Evolutionary conservation across 495 filamentous ascomycete genomes (phyloP).

Genomic region (Podospora bellae-mahoneyi): DNA sequence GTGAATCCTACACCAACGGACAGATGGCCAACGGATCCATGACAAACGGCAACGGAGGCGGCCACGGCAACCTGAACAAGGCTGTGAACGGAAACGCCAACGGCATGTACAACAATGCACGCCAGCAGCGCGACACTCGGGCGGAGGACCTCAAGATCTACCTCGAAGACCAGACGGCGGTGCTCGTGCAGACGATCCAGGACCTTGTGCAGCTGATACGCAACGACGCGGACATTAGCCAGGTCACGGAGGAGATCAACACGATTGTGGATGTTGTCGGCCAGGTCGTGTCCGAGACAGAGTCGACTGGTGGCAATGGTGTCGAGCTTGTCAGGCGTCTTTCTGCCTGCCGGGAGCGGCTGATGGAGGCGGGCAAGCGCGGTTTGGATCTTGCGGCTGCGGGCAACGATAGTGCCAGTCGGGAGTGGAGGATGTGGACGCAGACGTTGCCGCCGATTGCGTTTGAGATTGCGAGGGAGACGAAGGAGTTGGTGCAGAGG

Average conservation of each 20-base stretch:
- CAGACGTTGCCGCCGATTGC: conserved; percentile 76
- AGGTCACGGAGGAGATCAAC: conserved; percentile 66
- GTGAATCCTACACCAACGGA: conserved; percentile 44
- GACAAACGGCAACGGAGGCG: conserved; percentile 30
- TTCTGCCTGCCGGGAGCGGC: conserved; percentile 58
- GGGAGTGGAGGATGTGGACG: conserved; percentile 60
- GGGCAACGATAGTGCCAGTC: conserved; percentile 45
- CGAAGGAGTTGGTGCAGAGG: conserved; percentile 64
- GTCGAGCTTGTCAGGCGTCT: conserved; percentile 62
- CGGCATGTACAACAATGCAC: conserved; percentile 23
- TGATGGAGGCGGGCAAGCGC: conserved; percentile 64
- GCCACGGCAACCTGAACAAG: conserved; percentile 29
- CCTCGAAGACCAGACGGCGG: conserved; percentile 79
- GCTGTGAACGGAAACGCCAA: conserved; percentile 16
- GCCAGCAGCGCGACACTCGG: conserved; percentile 43
- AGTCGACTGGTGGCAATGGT: conserved; percentile 53
- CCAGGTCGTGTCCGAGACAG: conserved; percentile 64
- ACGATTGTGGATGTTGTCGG: conserved; percentile 68
- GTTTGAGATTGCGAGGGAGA: conserved; percentile 81
- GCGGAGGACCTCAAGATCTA: conserved; percentile 75
- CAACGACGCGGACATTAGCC: conserved; percentile 59
- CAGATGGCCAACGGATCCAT: conserved; percentile 33
- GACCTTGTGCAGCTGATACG: conserved; percentile 77
- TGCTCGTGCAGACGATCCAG: conserved; percentile 78
- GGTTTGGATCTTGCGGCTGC: conserved; percentile 53